These are phyloP conservation scores for Pythium vanterpoolii DNA, from an alignment of 352 stramenopile genomes.

Conservation along the genomic window DNA sequence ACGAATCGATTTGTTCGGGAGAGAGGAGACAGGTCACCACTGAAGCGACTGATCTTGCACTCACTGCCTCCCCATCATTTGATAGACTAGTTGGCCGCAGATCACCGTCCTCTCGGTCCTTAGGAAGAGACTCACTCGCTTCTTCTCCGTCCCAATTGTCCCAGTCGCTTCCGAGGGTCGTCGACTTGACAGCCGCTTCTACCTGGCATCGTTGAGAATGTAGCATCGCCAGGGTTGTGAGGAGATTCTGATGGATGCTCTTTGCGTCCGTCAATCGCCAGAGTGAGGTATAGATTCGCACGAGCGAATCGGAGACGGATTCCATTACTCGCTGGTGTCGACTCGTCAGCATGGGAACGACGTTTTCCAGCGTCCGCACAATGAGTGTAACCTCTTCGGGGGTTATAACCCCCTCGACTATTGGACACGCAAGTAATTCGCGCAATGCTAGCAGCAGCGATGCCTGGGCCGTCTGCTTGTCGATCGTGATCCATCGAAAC, in stretches of 20 bases:
- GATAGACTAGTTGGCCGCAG: background rate
- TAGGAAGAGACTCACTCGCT: background rate
- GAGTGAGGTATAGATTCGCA: conserved; percentile 8
- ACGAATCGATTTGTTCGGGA: background rate
- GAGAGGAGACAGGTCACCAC: background rate
- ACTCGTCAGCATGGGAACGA: background rate
- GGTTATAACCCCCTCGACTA: background rate
- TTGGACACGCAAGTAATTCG: conserved; percentile 16
- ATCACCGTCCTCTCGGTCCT: background rate
- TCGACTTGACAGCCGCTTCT: background rate
- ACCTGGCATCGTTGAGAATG: background rate
- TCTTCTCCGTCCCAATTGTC: conserved; percentile 22
- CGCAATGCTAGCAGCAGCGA: conserved; percentile 33
- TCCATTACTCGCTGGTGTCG: background rate
- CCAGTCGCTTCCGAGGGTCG: conserved; percentile 5
- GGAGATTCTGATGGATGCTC: background rate
- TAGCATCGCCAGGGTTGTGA: background rate
- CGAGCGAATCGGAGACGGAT: background rate
- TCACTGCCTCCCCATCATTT: background rate
- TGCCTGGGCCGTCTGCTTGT: conserved; percentile 31
- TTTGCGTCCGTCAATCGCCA: background rate
- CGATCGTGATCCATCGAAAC: conserved; percentile 66
- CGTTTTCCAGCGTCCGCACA: background rate
- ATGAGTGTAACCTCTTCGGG: background rate
- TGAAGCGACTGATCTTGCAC: background rate